phyloP scores from a whole-genome alignment of 2,329 filamentous ascomycete genomes.

The Fusarium austroafricanum region DNA sequence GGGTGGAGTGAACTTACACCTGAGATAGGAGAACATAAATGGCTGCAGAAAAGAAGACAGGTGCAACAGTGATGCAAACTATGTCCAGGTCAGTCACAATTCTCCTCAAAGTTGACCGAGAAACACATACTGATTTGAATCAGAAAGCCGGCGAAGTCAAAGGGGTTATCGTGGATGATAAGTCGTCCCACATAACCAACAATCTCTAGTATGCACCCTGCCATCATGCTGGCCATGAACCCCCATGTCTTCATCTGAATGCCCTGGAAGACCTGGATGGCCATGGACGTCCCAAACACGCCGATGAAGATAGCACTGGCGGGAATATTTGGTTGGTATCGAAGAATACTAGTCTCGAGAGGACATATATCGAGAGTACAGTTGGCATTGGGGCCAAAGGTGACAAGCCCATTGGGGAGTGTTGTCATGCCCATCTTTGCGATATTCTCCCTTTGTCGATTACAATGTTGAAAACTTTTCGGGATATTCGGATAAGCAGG shows the following conservation, averaged over 20 bases:
- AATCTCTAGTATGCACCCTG: conserved; percentile 67
- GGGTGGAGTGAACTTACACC: conserved; percentile 35
- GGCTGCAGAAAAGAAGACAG: conserved; percentile 47
- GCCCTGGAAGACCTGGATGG: conserved; percentile 38
- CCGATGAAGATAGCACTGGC: conserved; percentile 38
- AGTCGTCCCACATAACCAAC: conserved; percentile 71
- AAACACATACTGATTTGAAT: conserved; percentile 69
- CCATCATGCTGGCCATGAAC: conserved; percentile 61
- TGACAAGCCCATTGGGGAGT: conserved; percentile 39
- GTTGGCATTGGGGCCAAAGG: conserved; percentile 42
- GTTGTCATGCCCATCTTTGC: conserved; percentile 17
- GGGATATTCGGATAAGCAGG: neutral
- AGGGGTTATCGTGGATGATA: conserved; percentile 66
- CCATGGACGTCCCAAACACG: conserved; percentile 36
- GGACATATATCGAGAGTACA: conserved; percentile 43
- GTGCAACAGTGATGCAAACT: conserved; percentile 51
- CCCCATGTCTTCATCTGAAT: conserved; percentile 46
- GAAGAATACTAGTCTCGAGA: conserved; percentile 41
- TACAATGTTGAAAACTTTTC: neutral
- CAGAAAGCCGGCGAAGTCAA: conserved; percentile 67
- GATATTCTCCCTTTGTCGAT: neutral
- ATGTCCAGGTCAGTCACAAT: conserved; percentile 10
- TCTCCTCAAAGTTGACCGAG: neutral
- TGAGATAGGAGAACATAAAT: conserved; percentile 48
- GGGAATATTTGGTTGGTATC: conserved; percentile 39